Conservation (phyloP, 2,329 filamentous ascomycete genomes). For the Fusarium staphyleae region DNA sequence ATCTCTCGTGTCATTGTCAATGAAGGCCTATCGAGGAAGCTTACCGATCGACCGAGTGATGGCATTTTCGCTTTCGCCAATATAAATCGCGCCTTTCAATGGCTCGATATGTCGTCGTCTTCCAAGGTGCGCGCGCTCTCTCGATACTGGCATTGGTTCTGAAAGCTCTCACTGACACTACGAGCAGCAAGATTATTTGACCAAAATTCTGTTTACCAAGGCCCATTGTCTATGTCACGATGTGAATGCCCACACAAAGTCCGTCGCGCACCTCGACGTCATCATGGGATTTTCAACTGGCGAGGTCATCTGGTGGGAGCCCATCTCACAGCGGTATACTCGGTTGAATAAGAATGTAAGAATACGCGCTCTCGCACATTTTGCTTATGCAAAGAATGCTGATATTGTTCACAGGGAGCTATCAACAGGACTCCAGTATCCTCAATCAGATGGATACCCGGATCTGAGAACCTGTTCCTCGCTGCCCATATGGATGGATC, state of each 20-base stretch:
- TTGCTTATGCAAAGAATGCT: neutral
- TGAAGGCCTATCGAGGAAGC: constrained; percentile 77
- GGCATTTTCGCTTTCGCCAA: constrained; percentile 93
- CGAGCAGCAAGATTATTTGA: constrained; percentile 80
- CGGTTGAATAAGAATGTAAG: constrained; percentile 92
- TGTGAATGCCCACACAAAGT: constrained; percentile 84
- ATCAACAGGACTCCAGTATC: constrained; percentile 88
- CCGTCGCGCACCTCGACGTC: constrained; percentile 80
- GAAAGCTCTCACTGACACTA: constrained; percentile 36
- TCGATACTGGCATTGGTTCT: neutral
- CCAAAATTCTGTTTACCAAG: constrained; percentile 96
- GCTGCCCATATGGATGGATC: constrained; percentile 92
- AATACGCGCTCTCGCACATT: constrained; percentile 2
- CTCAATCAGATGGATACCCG: constrained; percentile 91
- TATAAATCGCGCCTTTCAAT: constrained; percentile 93
- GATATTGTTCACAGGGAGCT: constrained; percentile 65
- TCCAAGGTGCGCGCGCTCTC: constrained; percentile 61
- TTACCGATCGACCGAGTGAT: constrained; percentile 79
- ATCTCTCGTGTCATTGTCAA: constrained; percentile 96
- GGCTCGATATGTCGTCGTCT: constrained; percentile 85
- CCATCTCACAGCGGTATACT: constrained; percentile 93
- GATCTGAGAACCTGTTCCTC: constrained; percentile 91
- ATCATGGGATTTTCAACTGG: constrained; percentile 96
- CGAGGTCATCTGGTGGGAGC: constrained; percentile 98
- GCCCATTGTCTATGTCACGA: constrained; percentile 95